A percentile compares a stretch with the other conserved stretches of the same genome.
These are phyloP conservation scores for Loxodes magnus DNA, from an alignment of 73 alveolate species.

Conservation along the genomic window DNA sequence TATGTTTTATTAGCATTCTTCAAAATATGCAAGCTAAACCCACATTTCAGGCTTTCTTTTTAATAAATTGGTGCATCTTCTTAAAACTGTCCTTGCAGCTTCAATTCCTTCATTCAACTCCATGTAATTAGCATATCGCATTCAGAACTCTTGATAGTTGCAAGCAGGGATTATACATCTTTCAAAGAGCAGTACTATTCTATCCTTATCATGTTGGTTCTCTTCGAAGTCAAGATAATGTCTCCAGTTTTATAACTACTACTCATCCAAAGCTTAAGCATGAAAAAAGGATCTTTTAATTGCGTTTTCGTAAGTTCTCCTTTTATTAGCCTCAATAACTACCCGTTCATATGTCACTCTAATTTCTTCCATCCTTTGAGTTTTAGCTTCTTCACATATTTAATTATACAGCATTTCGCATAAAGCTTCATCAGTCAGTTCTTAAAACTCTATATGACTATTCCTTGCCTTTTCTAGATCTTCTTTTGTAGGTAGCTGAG, in stretches of 20 bases:
- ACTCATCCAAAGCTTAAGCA: conserved; percentile 8
- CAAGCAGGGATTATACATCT: conserved; percentile 4
- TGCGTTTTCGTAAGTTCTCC: neutral
- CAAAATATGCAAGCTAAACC: conserved; percentile 12
- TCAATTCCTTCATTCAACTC: neutral
- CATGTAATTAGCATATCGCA: conserved; percentile 2
- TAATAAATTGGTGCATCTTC: neutral
- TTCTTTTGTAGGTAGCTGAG: conserved; percentile 4
- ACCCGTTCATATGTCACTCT: conserved; percentile 3
- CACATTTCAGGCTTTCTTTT: neutral
- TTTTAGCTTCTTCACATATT: conserved; percentile 4
- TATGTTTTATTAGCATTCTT: conserved; percentile 4
- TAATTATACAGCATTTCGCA: conserved; percentile 5
- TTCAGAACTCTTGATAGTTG: conserved; percentile 10
- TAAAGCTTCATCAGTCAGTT: conserved; percentile 1
- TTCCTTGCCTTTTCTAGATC: too few relatives aligned
- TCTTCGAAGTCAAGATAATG: conserved; percentile 10
- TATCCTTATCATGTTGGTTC: conserved; percentile 1
- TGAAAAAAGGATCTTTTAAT: conserved; percentile 12
- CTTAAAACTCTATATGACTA: too few relatives aligned
- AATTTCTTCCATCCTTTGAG: conserved; percentile 5
- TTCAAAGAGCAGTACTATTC: conserved; percentile 9
- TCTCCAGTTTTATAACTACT: conserved; percentile 11
- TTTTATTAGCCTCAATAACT: conserved; percentile 1
- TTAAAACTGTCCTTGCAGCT: conserved; percentile 1